Base-by-base conservation (phyloP, 768 basidiomycete species). In the Pulveroboletus sp. region DNA sequence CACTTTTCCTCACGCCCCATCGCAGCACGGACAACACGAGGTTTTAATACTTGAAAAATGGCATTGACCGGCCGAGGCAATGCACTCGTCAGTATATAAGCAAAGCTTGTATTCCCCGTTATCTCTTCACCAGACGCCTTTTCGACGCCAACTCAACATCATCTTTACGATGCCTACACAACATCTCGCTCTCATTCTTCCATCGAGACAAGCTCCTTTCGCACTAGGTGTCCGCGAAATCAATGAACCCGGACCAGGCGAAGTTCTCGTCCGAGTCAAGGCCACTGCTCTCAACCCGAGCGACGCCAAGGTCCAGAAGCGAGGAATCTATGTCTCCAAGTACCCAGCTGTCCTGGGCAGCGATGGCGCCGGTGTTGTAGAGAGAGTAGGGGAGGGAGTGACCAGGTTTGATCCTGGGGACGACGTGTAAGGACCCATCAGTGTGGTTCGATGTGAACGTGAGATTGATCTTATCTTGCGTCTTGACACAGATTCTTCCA, bases 321-420 rank as follows among this genome's bases (percentile, higher is more conserved):
- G 66, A 42, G 71, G 69, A 2, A 55, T 68, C 26, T 70, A 71
- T 47, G 59, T 74, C 36, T 66, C 70, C 21, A 55, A 68, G 15
- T 81, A 65, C 53, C 81, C 77, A 11, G 71, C 71, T 5, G 63
- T 81, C 2, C 50, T 76, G 0, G 81, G 81, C 1, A 66, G 60
- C 8, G 81, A 83, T 45, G 67, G 71, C 31, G 75, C 81, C 36
- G 82, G 82, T 5, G 71, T 73, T 1, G 74, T 83, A 6, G 74
- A 72, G 21, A 71, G 66, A 30, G 68, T 82, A 39, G 82, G 81
- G 3, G 73, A 75, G 48, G 76, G 73, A 1, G 80, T 83, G 8
- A 70, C 65, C 13, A 65, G 67, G 30, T 75, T 80, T 58, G 68
- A 75, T 51, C 69, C 69, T 27, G 81, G 80, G 2, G 79, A 82